Conservation (phyloP, 352 stramenopile species). For the Globisporangium cylindrosporum region DNA sequence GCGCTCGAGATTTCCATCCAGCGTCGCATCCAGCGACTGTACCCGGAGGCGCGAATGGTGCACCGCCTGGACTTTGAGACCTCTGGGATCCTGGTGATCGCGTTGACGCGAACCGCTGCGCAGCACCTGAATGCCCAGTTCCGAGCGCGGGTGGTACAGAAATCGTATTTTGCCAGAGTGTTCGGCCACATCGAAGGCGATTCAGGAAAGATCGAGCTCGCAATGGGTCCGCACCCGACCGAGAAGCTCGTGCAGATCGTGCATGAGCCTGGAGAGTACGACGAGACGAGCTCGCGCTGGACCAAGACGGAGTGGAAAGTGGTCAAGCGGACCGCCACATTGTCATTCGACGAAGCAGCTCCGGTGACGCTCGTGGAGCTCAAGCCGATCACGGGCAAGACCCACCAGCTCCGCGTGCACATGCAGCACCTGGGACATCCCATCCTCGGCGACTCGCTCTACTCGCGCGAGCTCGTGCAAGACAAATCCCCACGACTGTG, state of each 20-base stretch:
- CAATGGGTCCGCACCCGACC: conserved; percentile 50
- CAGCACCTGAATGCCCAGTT: conserved; percentile 71
- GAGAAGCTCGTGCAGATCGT: conserved; percentile 52
- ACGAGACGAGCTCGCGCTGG: conserved; percentile 11
- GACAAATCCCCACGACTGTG: conserved; percentile 38
- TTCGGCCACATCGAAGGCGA: conserved; percentile 31
- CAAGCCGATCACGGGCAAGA: conserved; percentile 78
- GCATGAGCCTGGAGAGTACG: conserved; percentile 18
- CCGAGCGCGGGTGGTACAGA: conserved; percentile 48
- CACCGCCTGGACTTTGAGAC: conserved; percentile 80
- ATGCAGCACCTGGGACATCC: conserved; percentile 89
- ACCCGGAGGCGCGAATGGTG: conserved; percentile 61
- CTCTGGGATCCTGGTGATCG: conserved; percentile 68
- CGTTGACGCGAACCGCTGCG: conserved; percentile 50
- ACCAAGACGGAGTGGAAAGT: conserved; percentile 26
- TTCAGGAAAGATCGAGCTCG: conserved; percentile 30
- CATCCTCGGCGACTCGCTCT: conserved; percentile 92
- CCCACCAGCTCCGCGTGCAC: conserved; percentile 95
- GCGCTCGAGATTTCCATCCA: conserved; percentile 41
- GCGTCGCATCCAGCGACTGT: conserved; percentile 36
- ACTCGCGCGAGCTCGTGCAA: conserved; percentile 51
- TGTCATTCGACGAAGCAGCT: background rate
- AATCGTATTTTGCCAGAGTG: conserved; percentile 61
- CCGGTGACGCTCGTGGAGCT: conserved; percentile 53
- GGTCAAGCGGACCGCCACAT: background rate